phyloP scores from a whole-genome alignment of 306 rosid genomes.

The Gastrolobium bilobum region DNA sequence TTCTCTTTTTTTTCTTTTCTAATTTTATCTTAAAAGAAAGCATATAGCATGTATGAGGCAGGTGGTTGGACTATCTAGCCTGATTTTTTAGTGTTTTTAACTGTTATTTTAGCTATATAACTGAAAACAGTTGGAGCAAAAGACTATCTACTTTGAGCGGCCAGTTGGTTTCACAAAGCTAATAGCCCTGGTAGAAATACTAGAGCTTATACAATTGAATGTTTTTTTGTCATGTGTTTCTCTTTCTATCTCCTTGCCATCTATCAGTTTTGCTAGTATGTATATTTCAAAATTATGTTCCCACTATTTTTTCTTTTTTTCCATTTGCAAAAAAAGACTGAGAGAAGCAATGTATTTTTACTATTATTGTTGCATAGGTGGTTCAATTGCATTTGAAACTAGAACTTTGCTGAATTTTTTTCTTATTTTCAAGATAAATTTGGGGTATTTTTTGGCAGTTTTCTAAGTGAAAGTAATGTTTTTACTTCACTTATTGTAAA shows the following conservation, averaged over 20 bases:
- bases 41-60: conserved; percentile 1
- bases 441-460: conserved; percentile 20
- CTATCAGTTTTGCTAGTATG: conserved; percentile 26
- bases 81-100: neutral
- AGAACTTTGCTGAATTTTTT: conserved; percentile 11
- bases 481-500: conserved; percentile 5
- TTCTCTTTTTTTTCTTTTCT: neutral
- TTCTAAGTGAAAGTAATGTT: conserved; percentile 9
- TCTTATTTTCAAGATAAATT: conserved; percentile 35
- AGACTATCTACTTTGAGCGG: neutral
- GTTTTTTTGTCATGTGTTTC: neutral
- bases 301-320: conserved; percentile 26
- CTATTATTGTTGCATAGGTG: conserved; percentile 21
- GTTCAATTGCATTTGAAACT: conserved; percentile 37
- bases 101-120: neutral
- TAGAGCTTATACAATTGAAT: neutral
- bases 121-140: conserved; percentile 11
- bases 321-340: conserved; percentile 25
- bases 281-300: conserved; percentile 16
- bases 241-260: neutral
- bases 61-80: neutral
- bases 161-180: conserved; percentile 10
- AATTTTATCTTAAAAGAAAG: neutral
- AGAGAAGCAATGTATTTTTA: conserved; percentile 30
- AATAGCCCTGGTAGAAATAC: neutral